phyloP scores from a whole-genome alignment of 1,284 basidiomycete species.

The Porodaedalea pini region DNA sequence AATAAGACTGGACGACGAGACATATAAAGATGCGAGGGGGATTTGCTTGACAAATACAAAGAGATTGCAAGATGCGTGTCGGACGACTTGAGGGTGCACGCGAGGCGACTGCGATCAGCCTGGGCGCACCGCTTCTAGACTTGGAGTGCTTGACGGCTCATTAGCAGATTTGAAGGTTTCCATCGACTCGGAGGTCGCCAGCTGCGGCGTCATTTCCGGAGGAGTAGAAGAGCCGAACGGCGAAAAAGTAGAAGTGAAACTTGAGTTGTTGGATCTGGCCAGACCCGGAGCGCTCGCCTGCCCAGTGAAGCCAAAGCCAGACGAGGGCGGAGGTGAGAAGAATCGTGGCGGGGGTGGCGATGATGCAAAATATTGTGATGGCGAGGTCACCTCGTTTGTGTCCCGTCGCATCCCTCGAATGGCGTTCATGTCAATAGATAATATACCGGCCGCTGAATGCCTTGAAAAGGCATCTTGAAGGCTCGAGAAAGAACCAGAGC shows the following conservation, averaged over 20 bases:
- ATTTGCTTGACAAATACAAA: conserved; percentile 18
- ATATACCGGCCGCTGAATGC: conserved; percentile 10
- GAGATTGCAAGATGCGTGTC: conserved; percentile 17
- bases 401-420: conserved; percentile 15
- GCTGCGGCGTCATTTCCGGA: conserved; percentile 13
- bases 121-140: conserved; percentile 18
- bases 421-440: conserved; percentile 18
- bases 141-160: conserved; percentile 14
- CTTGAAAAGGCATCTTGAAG: conserved; percentile 20
- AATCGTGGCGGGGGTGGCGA: conserved; percentile 26
- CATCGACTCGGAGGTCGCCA: conserved; percentile 11
- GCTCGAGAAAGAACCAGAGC: conserved; percentile 18
- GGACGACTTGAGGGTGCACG: not conserved
- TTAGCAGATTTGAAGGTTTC: conserved; percentile 15
- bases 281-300: conserved; percentile 11
- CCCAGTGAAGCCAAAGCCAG: conserved; percentile 11
- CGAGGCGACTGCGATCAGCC: conserved; percentile 10
- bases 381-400: conserved; percentile 20
- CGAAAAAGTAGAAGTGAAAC: conserved; percentile 19
- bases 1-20: not conserved
- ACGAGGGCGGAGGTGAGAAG: conserved; percentile 24
- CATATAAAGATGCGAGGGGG: not conserved
- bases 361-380: conserved; percentile 20
- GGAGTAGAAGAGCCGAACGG: conserved; percentile 23
- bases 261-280: conserved; percentile 13